A percentile compares a stretch with the other conserved stretches of the same genome.
These are phyloP conservation scores for Pelargonium australe DNA, from an alignment of 441 rosid species.

Conservation along the genomic window DNA sequence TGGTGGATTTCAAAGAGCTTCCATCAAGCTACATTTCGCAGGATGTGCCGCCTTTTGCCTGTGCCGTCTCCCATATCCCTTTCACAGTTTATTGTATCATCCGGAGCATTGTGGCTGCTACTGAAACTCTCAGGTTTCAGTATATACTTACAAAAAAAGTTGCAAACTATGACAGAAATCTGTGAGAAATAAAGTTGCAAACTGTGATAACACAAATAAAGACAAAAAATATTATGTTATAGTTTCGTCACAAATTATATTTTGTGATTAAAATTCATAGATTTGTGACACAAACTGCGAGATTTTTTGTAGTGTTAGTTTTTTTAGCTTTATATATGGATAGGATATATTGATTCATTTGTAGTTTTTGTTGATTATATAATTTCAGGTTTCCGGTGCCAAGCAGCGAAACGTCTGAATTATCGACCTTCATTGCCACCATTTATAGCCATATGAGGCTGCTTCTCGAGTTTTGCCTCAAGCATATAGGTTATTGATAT, in stretches of 20 bases:
- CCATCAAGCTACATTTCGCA: constrained; percentile 26
- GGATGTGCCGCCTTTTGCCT: constrained; percentile 25
- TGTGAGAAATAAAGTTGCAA: too few relatives aligned
- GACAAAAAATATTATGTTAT: too few relatives aligned
- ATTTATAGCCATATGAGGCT: constrained; percentile 30
- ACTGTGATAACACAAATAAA: too few relatives aligned
- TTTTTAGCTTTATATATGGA: not conserved
- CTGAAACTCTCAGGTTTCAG: constrained; percentile 14
- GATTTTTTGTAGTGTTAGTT: not conserved
- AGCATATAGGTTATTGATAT: constrained; percentile 26
- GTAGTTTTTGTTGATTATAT: not conserved
- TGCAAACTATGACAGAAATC: too few relatives aligned
- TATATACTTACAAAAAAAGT: too few relatives aligned
- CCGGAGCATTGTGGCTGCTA: constrained; percentile 33
- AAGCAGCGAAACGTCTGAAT: constrained; percentile 28
- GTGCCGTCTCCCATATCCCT: constrained; percentile 32
- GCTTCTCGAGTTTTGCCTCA: constrained; percentile 23
- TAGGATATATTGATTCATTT: not conserved
- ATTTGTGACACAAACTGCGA: constrained; percentile 21
- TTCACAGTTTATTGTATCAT: constrained; percentile 40
- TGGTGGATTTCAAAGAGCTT: constrained; percentile 25
- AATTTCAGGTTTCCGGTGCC: constrained; percentile 23
- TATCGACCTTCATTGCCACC: constrained; percentile 31
- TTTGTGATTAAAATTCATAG: too few relatives aligned
- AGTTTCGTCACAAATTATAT: too few relatives aligned